These are phyloP conservation scores for Cicer judaicum DNA, from an alignment of 306 rosid genomes.

Conservation along the genomic window DNA sequence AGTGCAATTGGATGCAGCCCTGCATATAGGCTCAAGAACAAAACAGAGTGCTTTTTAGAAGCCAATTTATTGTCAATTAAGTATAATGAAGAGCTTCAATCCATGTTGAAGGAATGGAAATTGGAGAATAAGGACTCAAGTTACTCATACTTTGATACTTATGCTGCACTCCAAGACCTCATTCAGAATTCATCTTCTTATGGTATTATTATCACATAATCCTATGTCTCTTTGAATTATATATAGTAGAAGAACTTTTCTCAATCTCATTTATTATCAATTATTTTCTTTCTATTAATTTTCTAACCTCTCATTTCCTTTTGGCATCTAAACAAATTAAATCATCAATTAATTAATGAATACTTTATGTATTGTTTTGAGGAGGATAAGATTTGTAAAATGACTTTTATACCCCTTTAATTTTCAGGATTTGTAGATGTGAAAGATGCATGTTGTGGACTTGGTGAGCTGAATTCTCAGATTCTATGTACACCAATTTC, in stretches of 20 bases:
- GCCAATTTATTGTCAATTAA: slow-evolving; percentile 46
- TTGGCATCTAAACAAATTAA: too few species aligned
- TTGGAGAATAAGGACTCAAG: slow-evolving; percentile 50
- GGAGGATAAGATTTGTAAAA: background rate
- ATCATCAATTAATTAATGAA: background rate
- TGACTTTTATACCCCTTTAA: background rate
- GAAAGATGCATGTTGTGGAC: slow-evolving; percentile 78
- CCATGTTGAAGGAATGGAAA: slow-evolving; percentile 56
- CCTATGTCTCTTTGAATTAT: background rate
- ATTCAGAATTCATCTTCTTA: slow-evolving; percentile 52
- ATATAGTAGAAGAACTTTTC: background rate
- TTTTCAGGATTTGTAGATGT: slow-evolving; percentile 69
- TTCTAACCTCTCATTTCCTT: background rate
- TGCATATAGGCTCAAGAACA: slow-evolving; percentile 55
- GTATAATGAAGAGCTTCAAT: slow-evolving; percentile 57
- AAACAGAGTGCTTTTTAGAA: slow-evolving; percentile 60
- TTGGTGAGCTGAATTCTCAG: slow-evolving; percentile 59
- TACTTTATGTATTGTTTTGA: background rate
- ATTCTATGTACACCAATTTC: slow-evolving; percentile 60
- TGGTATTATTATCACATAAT: slow-evolving; percentile 48
- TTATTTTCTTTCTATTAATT: background rate
- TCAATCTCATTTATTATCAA: background rate
- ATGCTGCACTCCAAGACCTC: slow-evolving; percentile 49
- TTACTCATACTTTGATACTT: slow-evolving; percentile 73
- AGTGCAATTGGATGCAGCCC: slow-evolving; percentile 82